Conservation (phyloP, 1,139 yeast genomes). For the Nadsonia commutata region DNA sequence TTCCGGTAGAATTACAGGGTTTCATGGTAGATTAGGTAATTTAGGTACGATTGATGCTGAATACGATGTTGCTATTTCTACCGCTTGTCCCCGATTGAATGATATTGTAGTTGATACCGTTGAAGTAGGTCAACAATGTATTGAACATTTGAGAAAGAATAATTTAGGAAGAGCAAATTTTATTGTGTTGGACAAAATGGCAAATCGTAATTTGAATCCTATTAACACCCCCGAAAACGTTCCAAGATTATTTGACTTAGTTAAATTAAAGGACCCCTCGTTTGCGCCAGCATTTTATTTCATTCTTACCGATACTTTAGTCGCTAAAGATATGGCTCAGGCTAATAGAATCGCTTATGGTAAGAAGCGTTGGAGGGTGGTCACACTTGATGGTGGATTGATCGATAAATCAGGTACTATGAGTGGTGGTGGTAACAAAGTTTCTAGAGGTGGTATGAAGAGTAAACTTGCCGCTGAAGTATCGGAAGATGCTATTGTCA, state of each 20-base stretch:
- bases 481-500: constrained; percentile 46
- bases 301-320: constrained; percentile 74
- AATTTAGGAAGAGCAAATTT: constrained; percentile 84
- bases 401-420: constrained; percentile 94
- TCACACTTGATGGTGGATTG: constrained; percentile 80
- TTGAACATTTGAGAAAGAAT: constrained; percentile 71
- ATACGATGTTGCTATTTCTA: constrained; percentile 86
- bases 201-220: constrained; percentile 33
- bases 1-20: constrained; percentile 76
- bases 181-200: constrained; percentile 59
- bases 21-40: constrained; percentile 83
- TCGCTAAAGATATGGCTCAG: constrained; percentile 60
- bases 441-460: constrained; percentile 52
- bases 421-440: constrained; percentile 85
- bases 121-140: constrained; percentile 84
- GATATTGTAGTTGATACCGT: constrained; percentile 92
- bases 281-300: constrained; percentile 85
- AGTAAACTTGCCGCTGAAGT: constrained; percentile 23
- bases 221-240: constrained; percentile 66
- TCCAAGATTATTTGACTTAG: constrained; percentile 74
- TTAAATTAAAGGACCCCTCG: constrained; percentile 47
- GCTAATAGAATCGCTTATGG: constrained; percentile 90
- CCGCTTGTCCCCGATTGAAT: constrained; percentile 85
- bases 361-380: constrained; percentile 66
- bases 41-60: constrained; percentile 75